Conservation (phyloP, 179 eudicot species). For the Spergularia azorica region DNA sequence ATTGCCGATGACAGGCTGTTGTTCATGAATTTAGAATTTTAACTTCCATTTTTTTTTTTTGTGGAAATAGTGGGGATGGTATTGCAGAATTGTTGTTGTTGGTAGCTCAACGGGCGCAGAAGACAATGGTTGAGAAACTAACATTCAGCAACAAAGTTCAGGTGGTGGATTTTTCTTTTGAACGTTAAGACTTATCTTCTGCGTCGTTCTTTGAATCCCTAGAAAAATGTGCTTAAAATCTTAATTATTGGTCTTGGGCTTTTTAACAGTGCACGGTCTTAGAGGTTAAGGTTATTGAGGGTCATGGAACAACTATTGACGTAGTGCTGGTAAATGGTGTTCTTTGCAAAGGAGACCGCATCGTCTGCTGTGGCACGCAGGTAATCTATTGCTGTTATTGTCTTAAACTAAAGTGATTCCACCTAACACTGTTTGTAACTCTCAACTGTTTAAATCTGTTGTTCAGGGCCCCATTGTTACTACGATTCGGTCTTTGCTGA, state of each 20-base stretch:
- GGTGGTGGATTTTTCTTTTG: conserved; percentile 34
- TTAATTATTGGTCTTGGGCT: conserved; percentile 17
- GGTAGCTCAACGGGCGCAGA: conserved; percentile 86
- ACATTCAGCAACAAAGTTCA: conserved; percentile 76
- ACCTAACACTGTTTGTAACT: not conserved
- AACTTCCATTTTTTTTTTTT: not conserved
- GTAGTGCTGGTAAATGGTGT: conserved; percentile 91
- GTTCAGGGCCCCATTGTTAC: conserved; percentile 83
- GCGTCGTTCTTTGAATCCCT: not conserved
- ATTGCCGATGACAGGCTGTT: not conserved
- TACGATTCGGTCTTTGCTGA: conserved; percentile 76
- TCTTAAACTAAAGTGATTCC: too few species aligned
- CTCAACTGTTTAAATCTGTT: not conserved
- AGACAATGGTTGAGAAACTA: conserved; percentile 82
- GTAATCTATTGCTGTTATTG: conserved; percentile 32
- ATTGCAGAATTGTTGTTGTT: conserved; percentile 75
- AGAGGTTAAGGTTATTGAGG: conserved; percentile 98
- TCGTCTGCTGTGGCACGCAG: conserved; percentile 96
- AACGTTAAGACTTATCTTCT: conserved; percentile 16
- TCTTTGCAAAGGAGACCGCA: conserved; percentile 93
- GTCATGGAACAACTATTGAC: conserved; percentile 93
- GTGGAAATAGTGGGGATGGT: conserved; percentile 82
- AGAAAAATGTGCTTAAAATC: conserved; percentile 14
- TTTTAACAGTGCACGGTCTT: conserved; percentile 82
- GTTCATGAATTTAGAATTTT: not conserved